phyloP scores from a whole-genome alignment of 305 asterid genomes.

The Fraxinus greggii region DNA sequence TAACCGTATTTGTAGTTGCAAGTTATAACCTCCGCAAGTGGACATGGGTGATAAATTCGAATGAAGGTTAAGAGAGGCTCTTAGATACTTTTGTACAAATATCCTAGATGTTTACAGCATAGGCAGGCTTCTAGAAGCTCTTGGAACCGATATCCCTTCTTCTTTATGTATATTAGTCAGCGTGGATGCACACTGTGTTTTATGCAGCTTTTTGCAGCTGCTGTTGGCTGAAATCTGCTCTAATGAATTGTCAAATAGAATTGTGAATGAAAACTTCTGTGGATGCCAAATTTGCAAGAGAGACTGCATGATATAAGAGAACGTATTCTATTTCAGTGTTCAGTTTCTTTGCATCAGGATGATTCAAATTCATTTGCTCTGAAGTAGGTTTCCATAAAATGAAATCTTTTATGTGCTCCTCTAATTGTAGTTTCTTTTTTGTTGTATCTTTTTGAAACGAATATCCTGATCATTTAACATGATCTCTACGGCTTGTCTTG shows the following conservation, averaged over 20 bases:
- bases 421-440: background rate
- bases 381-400: slow-evolving; percentile 5
- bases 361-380: background rate
- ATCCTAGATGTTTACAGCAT: background rate
- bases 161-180: background rate
- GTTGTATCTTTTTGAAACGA: background rate
- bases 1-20: background rate
- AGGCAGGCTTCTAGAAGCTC: background rate
- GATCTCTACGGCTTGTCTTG: slow-evolving; percentile 17
- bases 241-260: background rate
- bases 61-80: background rate
- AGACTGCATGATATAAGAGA: background rate
- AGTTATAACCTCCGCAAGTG: background rate
- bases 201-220: background rate
- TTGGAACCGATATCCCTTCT: background rate
- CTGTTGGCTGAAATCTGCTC: background rate
- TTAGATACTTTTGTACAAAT: background rate
- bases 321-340: background rate
- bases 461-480: slow-evolving; percentile 14
- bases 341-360: background rate
- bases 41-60: background rate
- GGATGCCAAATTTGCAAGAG: background rate
- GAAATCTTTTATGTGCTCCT: background rate
- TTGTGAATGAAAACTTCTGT: background rate
- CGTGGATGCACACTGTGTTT: background rate